Conservation (phyloP, 1,139 yeast species). For the Diutina scorzettiae region DNA sequence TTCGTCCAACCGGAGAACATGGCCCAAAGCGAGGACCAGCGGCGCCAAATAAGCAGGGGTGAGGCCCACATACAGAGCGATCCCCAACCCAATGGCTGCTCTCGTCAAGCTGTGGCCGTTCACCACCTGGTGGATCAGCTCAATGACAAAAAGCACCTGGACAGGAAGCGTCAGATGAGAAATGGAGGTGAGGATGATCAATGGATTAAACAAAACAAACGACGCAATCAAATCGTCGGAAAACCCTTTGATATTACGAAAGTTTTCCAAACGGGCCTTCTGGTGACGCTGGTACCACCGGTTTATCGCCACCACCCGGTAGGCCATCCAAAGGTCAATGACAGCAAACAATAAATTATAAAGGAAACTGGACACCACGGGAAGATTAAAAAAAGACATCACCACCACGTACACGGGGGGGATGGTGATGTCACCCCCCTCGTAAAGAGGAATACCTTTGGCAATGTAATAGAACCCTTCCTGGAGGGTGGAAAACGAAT, state of each 20-base stretch:
- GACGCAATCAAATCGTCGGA: conserved; percentile 39
- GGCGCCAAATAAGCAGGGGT: conserved; percentile 47
- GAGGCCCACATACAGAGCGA: conserved; percentile 53
- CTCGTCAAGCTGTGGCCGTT: conserved; percentile 25
- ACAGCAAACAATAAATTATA: conserved; percentile 27
- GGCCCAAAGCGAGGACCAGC: conserved; percentile 38
- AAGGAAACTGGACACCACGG: conserved; percentile 8
- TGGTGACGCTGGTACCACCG: conserved; percentile 23
- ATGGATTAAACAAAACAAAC: conserved; percentile 60
- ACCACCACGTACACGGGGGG: conserved; percentile 11
- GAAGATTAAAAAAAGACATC: background rate
- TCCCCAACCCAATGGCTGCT: conserved; percentile 43
- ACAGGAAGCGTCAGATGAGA: conserved; percentile 59
- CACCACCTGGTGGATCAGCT: conserved; percentile 37
- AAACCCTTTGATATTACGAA: conserved; percentile 13
- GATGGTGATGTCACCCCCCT: conserved; percentile 36
- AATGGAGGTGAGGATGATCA: conserved; percentile 52
- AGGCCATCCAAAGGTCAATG: conserved; percentile 30
- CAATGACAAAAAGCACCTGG: conserved; percentile 44
- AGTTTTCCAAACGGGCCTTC: conserved; percentile 8
- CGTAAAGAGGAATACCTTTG: conserved; percentile 56
- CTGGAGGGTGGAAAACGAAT: conserved; percentile 52
- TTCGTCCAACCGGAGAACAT: conserved; percentile 11
- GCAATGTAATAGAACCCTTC: conserved; percentile 69
- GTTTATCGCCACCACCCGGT: conserved; percentile 28